phyloP scores from a whole-genome alignment of 1,139 yeast species.

The Taphrina confusa region DNA sequence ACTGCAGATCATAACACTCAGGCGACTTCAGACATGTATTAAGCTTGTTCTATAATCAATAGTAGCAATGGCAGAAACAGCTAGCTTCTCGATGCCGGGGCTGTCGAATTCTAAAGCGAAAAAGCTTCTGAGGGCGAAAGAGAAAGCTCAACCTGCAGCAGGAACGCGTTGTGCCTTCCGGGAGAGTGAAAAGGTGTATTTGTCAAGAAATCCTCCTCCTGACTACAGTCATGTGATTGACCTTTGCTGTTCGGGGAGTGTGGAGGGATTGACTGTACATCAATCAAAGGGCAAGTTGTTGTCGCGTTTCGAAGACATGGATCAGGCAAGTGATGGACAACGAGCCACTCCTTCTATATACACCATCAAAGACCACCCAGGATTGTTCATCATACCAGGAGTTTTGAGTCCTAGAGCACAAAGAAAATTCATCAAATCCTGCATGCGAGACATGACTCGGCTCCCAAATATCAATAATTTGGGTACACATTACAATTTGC shows the following conservation, averaged over 20 bases:
- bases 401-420: slow-evolving; percentile 5
- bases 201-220: slow-evolving; percentile 20
- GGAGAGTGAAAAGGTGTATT: slow-evolving; percentile 17
- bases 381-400: slow-evolving; percentile 15
- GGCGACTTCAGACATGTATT: too few species aligned
- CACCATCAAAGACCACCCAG: slow-evolving; percentile 16
- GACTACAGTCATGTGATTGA: slow-evolving; percentile 20
- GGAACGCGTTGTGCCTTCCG: slow-evolving; percentile 14
- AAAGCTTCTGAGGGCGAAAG: slow-evolving; percentile 3
- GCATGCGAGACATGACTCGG: slow-evolving; percentile 15
- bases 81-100: not conserved
- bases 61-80: not conserved
- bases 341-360: too few species aligned
- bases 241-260: not conserved
- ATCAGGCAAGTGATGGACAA: too few species aligned
- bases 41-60: too few species aligned
- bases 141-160: not conserved
- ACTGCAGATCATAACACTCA: too few species aligned
- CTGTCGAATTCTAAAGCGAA: not conserved
- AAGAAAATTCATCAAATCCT: slow-evolving; percentile 3
- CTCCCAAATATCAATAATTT: slow-evolving; percentile 20
- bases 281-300: not conserved
- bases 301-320: not conserved
- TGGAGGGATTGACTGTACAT: not conserved
- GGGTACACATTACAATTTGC: slow-evolving; percentile 21